Evolutionary conservation across 805 yeast genomes (phyloP).

Genomic region (Jamesozyma spencerorum): DNA sequence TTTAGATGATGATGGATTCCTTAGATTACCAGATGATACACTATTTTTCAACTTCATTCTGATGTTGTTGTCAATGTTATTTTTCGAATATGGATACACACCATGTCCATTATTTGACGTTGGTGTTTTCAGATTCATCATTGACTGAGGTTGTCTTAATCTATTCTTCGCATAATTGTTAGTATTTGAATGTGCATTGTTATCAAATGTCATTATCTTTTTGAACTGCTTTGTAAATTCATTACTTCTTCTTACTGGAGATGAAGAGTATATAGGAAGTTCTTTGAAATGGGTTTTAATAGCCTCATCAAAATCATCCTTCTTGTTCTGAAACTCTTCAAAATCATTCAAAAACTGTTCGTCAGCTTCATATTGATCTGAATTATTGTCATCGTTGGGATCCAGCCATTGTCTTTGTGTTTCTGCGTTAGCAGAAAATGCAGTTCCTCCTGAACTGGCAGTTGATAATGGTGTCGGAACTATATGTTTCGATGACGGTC

Average conservation of each 20-base stretch:
- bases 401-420: too few relatives aligned
- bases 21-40: slow-evolving; percentile 21
- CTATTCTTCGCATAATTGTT: neutral
- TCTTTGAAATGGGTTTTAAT: slow-evolving; percentile 14
- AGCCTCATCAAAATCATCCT: slow-evolving; percentile 22
- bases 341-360: slow-evolving; percentile 23
- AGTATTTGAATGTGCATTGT: slow-evolving; percentile 2
- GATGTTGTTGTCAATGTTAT: neutral
- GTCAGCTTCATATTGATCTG: slow-evolving; percentile 14
- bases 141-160: slow-evolving; percentile 26
- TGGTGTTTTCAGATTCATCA: slow-evolving; percentile 22
- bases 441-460: slow-evolving; percentile 25
- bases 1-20: slow-evolving; percentile 13
- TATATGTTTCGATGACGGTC: neutral
- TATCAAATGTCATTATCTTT: slow-evolving; percentile 8
- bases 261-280: neutral
- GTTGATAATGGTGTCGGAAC: slow-evolving; percentile 20
- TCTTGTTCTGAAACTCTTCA: slow-evolving; percentile 22
- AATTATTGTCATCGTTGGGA: neutral
- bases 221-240: slow-evolving; percentile 14
- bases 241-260: slow-evolving; percentile 5
- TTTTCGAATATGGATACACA: neutral
- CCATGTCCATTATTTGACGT: neutral
- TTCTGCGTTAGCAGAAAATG: slow-evolving; percentile 17
- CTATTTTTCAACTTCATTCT: slow-evolving; percentile 16